Conservation (phyloP, 345 rosid species). For the Boechera stricta region DNA sequence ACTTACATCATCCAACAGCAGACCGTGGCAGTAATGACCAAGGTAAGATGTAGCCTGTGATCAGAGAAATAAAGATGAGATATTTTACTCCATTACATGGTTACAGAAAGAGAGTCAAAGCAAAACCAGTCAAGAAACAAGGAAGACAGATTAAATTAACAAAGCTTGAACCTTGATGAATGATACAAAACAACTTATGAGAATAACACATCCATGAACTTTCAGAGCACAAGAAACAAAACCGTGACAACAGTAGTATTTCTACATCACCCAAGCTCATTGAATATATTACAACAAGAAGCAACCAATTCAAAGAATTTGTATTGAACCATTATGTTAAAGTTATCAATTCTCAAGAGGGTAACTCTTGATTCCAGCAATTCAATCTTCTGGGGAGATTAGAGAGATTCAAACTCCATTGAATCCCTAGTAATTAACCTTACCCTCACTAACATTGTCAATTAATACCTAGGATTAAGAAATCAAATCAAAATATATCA, state of each 20-base stretch:
- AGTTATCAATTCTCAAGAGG: background rate
- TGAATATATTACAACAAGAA: slow-evolving; percentile 4
- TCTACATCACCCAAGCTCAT: background rate
- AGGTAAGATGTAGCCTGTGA: slow-evolving; percentile 83
- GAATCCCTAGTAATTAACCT: background rate
- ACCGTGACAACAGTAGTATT: slow-evolving; percentile 14
- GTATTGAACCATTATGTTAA: background rate
- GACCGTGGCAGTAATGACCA: slow-evolving; percentile 90
- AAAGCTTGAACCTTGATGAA: slow-evolving; percentile 29
- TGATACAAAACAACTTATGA: background rate
- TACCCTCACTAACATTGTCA: background rate
- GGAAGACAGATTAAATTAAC: background rate
- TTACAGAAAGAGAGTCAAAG: background rate
- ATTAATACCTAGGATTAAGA: background rate
- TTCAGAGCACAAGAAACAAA: background rate
- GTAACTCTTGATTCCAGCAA: slow-evolving; percentile 15
- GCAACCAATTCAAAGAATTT: slow-evolving; percentile 15
- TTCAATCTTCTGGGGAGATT: background rate
- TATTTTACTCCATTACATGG: slow-evolving; percentile 4
- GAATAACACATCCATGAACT: background rate
- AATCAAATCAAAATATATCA: slow-evolving; percentile 21
- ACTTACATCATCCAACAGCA: slow-evolving; percentile 99
- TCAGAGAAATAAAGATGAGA: slow-evolving; percentile 23
- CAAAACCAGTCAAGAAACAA: slow-evolving; percentile 3
- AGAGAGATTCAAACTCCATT: background rate